Evolutionary conservation across 2,329 filamentous ascomycete species (phyloP).

Genomic region (Phialemoniopsis sp.): DNA sequence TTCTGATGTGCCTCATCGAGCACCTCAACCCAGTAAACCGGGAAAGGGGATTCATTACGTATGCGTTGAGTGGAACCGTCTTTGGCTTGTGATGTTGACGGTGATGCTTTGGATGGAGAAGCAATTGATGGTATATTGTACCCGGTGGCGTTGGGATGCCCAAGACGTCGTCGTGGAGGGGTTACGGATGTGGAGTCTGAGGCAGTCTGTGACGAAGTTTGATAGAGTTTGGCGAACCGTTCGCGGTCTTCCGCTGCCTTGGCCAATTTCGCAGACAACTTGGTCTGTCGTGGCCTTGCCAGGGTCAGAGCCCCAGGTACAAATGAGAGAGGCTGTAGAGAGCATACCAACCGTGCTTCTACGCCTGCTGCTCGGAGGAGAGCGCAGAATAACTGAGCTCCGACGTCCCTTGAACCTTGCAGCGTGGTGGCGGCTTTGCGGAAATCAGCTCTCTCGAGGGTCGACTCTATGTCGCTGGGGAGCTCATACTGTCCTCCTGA

Average conservation of each 20-base stretch:
- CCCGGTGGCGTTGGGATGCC: conserved; percentile 49
- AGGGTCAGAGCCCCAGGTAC: conserved; percentile 46
- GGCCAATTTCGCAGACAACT: conserved; percentile 20
- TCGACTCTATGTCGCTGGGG: conserved; percentile 61
- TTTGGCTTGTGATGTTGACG: conserved; percentile 27
- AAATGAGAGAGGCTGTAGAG: conserved; percentile 78
- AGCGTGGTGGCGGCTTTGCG: conserved; percentile 62
- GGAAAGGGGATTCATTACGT: conserved; percentile 71
- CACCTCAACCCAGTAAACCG: conserved; percentile 92
- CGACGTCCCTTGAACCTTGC: conserved; percentile 81
- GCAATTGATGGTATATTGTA: conserved; percentile 43
- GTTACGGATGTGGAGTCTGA: conserved; percentile 8
- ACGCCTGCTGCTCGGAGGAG: conserved; percentile 80
- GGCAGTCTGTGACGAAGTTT: conserved; percentile 8
- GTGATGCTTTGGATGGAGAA: conserved; percentile 22
- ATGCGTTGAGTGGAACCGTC: conserved; percentile 34
- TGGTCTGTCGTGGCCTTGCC: conserved; percentile 30
- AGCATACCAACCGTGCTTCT: conserved; percentile 80
- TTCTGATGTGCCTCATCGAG: conserved; percentile 83
- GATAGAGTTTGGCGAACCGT: conserved; percentile 34
- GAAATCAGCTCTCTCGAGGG: conserved; percentile 71
- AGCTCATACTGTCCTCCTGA: conserved; percentile 42
- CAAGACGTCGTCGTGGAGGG: conserved; percentile 37
- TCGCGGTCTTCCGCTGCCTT: conserved; percentile 30
- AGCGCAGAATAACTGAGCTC: conserved; percentile 87